Evolutionary conservation across 441 rosid genomes (phyloP).

Genomic region (Populus hybrid): DNA sequence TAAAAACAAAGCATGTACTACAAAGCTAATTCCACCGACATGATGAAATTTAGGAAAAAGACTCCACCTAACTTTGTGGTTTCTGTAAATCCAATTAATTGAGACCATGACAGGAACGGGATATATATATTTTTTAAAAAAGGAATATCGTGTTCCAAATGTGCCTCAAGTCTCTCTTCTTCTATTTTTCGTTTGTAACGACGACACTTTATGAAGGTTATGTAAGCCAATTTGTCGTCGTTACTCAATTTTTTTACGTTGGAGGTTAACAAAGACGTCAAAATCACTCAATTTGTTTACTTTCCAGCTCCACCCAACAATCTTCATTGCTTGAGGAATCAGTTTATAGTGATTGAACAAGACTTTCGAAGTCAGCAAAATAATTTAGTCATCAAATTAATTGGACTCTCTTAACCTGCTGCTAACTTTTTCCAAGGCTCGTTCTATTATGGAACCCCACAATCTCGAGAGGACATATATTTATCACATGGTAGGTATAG

Average conservation of each 20-base stretch:
- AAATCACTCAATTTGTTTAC: slow-evolving; percentile 13
- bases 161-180: too few species aligned
- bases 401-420: not conserved
- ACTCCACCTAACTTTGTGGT: not conserved
- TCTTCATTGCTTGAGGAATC: slow-evolving; percentile 21
- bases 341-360: not conserved
- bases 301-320: slow-evolving; percentile 9
- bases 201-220: too few species aligned
- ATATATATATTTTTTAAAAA: too few species aligned
- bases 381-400: slow-evolving; percentile 1
- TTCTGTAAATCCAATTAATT: not conserved
- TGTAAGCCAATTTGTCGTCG: too few species aligned
- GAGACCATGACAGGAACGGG: not conserved
- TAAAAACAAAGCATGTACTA: too few species aligned
- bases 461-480: not conserved
- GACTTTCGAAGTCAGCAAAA: slow-evolving; percentile 20
- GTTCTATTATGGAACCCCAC: slow-evolving; percentile 3
- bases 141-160: too few species aligned
- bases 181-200: too few species aligned
- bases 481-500: not conserved
- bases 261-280: slow-evolving; percentile 16
- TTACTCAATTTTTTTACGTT: not conserved
- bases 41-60: not conserved
- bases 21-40: slow-evolving; percentile 14
- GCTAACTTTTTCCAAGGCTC: not conserved